Evolutionary conservation across 805 yeast genomes (phyloP), one percentile per base, ranked within the genome.

Genomic region (Teunomyces panamensis): DNA sequence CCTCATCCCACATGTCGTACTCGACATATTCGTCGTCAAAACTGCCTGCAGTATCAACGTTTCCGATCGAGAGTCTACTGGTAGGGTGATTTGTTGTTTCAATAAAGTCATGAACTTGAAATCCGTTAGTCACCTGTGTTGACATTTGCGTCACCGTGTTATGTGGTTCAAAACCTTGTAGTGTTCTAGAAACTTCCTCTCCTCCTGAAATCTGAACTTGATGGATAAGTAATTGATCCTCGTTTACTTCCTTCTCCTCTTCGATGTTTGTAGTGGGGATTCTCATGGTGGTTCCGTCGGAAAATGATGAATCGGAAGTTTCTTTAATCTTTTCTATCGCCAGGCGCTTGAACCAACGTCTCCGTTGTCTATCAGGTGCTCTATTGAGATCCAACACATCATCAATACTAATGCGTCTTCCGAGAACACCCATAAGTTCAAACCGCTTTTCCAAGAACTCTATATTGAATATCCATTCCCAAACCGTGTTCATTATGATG

Each of bases 401-500:
- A 43, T 79, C 82, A 43, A 71, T 65, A 29, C 83, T 75, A 44
- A 73, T 63, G 50, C 79, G 72, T 50, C 89, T 71, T 0, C 91
- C 91, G 41, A 85, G 71, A 8, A 85, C 79, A 0, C 85, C 85
- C 52, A 69, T 67, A 43, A 75, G 66, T 51, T 84, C 89, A 27
- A 68, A 61, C 29, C 73, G 63, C 50, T 74, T 70, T 51, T 81
- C 84, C 37, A 78, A 58, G 13, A 70, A 57, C 51, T 78, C 75
- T 36, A 83, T 80, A 39, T 80, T 75, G 55, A 71, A 78, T 8
- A 82, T 62, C 85, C 89, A 81, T 63, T 84, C 89, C 85, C 87
- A 84, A 1, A 81, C 71, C 20, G 80, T 69, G 1, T 83, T 78
- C 13, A 77, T 65, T 3, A 81, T 63, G 30, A 80, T 70, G 11